These are phyloP conservation scores for Tetracladium maxilliforme DNA, from an alignment of 2,329 filamentous ascomycete species.

Conservation along the genomic window DNA sequence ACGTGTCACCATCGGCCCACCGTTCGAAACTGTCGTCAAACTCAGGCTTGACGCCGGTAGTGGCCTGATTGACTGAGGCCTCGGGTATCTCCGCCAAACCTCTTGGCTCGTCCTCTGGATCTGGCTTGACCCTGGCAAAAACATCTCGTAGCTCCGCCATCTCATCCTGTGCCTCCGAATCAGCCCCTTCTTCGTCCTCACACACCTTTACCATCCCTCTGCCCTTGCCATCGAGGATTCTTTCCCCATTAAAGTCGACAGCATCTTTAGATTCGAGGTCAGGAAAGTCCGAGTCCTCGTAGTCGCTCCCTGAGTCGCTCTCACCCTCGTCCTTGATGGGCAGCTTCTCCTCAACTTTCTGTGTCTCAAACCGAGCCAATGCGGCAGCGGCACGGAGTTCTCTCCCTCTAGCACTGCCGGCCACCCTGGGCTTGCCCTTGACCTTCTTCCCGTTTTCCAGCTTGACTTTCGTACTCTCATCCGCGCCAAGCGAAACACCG, in stretches of 20 bases:
- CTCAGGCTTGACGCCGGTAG: too few relatives aligned
- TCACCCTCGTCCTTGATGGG: slow-evolving; percentile 17
- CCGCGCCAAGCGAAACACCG: slow-evolving; percentile 20
- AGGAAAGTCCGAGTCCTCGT: slow-evolving; percentile 29
- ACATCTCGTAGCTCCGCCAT: slow-evolving; percentile 46
- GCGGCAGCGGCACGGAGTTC: slow-evolving; percentile 47
- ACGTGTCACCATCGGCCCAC: too few relatives aligned
- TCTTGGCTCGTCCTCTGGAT: slow-evolving; percentile 3
- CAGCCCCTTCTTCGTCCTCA: slow-evolving; percentile 49
- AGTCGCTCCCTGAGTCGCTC: slow-evolving; percentile 26
- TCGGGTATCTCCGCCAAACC: background rate
- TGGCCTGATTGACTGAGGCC: slow-evolving; percentile 1
- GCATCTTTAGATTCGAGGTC: slow-evolving; percentile 34
- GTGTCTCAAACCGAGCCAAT: slow-evolving; percentile 36
- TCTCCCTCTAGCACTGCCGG: slow-evolving; percentile 39
- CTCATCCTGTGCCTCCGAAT: slow-evolving; percentile 44
- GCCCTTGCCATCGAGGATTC: slow-evolving; percentile 51
- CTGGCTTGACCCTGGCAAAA: slow-evolving; percentile 3
- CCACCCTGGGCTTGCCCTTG: slow-evolving; percentile 41
- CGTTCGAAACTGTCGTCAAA: too few relatives aligned
- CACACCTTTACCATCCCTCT: slow-evolving; percentile 60
- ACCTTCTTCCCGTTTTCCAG: slow-evolving; percentile 31
- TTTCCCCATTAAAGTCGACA: slow-evolving; percentile 48
- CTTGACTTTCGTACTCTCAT: slow-evolving; percentile 38
- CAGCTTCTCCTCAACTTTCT: slow-evolving; percentile 18